These are phyloP conservation scores for Hypoxylon perforatum DNA, from an alignment of 495 filamentous ascomycete genomes.

Conservation along the genomic window DNA sequence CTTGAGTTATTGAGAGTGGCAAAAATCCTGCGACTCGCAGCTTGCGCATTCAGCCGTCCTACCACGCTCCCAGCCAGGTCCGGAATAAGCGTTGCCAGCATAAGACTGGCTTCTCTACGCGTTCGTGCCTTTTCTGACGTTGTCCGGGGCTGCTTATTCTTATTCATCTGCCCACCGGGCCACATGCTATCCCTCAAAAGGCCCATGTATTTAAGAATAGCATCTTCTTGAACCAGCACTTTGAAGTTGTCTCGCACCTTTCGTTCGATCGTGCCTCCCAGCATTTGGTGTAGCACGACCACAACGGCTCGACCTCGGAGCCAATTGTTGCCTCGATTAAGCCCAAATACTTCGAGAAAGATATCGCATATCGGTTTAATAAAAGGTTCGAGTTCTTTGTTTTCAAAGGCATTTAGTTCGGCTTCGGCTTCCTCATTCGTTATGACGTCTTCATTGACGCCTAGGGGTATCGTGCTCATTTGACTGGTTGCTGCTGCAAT, in stretches of 20 bases:
- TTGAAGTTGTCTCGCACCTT: constrained; percentile 86
- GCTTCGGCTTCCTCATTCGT: constrained; percentile 91
- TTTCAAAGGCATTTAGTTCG: constrained; percentile 92
- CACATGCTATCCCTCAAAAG: constrained; percentile 80
- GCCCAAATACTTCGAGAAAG: constrained; percentile 94
- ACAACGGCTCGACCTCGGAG: constrained; percentile 95
- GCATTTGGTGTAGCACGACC: constrained; percentile 81
- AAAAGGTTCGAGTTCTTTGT: constrained; percentile 89
- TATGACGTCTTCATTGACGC: constrained; percentile 61
- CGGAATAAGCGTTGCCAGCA: constrained; percentile 84
- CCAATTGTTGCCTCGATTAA: constrained; percentile 94
- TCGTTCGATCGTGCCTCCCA: constrained; percentile 96
- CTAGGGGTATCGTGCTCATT: constrained; percentile 65
- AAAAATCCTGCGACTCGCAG: constrained; percentile 80
- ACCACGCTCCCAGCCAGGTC: constrained; percentile 86
- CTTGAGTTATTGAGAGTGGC: constrained; percentile 83
- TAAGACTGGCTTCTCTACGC: constrained; percentile 77
- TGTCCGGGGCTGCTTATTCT: constrained; percentile 67
- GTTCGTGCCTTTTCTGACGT: constrained; percentile 75
- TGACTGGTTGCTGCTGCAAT: constrained; percentile 89
- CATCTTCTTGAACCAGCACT: constrained; percentile 77
- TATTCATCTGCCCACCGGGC: constrained; percentile 72
- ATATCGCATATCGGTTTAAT: constrained; percentile 98
- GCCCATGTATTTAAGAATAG: constrained; percentile 77
- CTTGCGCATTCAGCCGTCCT: constrained; percentile 84